A percentile compares a stretch with the other conserved stretches of the same genome.
Evolutionary conservation across 2,329 filamentous ascomycete species (phyloP).

Genomic region (Sordariomycetes sp.): DNA sequence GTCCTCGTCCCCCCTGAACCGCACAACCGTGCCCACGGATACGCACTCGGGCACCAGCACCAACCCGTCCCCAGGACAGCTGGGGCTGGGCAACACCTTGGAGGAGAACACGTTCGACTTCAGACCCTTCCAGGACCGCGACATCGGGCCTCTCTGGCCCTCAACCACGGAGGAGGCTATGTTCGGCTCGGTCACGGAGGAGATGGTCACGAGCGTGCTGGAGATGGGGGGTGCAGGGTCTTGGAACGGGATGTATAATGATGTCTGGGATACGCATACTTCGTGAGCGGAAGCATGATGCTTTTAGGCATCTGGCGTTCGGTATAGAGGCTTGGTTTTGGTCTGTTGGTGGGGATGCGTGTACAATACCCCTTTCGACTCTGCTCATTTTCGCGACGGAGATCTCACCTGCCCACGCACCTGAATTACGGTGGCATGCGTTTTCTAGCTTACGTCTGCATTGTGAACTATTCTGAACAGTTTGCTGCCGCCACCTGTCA

Average conservation of each 20-base stretch:
- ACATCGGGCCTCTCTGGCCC: constrained; percentile 19
- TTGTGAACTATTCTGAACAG: no score
- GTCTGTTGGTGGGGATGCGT: no score
- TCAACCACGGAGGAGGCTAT: constrained; percentile 19
- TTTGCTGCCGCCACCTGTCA: no score
- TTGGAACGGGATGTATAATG: not conserved
- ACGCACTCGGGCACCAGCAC: constrained; percentile 4
- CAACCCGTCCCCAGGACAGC: not conserved
- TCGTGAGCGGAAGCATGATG: no score
- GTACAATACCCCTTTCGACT: no score
- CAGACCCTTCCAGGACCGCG: constrained; percentile 20
- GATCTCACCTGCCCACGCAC: no score
- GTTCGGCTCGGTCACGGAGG: constrained; percentile 2
- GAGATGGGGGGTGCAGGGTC: not conserved
- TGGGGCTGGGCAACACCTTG: constrained; percentile 22
- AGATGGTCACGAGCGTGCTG: constrained; percentile 1
- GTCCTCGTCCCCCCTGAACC: constrained; percentile 3
- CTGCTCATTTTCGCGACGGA: no score
- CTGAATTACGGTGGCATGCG: no score
- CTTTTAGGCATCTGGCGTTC: no score
- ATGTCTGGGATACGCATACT: no score
- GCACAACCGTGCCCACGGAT: not conserved
- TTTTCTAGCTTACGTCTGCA: no score
- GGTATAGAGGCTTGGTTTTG: no score
- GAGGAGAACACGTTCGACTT: constrained; percentile 25